Percentiles rank a stretch among this genome's conserved stretches.
phyloP scores from a whole-genome alignment of 371 early-diverging fungal genomes.

The Mucor sp. region DNA sequence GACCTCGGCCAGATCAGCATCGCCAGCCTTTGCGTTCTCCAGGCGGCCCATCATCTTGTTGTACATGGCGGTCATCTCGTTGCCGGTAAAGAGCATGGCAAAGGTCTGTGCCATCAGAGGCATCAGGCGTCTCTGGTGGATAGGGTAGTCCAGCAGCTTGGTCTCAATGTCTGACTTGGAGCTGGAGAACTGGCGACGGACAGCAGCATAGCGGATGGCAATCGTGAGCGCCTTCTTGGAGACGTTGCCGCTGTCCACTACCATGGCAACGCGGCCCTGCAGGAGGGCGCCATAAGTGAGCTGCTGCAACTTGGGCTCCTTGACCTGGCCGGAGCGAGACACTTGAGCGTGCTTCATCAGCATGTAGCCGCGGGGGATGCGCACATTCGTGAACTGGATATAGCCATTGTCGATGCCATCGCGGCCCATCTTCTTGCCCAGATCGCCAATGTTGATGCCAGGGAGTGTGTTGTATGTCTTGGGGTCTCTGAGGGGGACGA shows the following conservation, averaged over 20 bases:
- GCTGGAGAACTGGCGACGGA: slow-evolving; percentile 84
- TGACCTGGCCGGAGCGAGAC: slow-evolving; percentile 72
- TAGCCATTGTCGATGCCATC: slow-evolving; percentile 88
- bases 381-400: slow-evolving; percentile 82
- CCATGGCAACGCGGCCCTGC: slow-evolving; percentile 90
- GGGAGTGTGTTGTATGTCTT: slow-evolving; percentile 58
- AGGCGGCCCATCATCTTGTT: slow-evolving; percentile 75
- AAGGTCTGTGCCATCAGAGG: slow-evolving; percentile 89
- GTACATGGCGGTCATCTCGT: slow-evolving; percentile 80
- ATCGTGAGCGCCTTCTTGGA: slow-evolving; percentile 91
- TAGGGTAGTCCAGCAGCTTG: slow-evolving; percentile 89
- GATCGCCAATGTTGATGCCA: slow-evolving; percentile 72
- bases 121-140: slow-evolving; percentile 90
- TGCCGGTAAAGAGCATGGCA: slow-evolving; percentile 89
- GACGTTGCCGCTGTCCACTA: slow-evolving; percentile 84
- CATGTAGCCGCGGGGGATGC: slow-evolving; percentile 83
- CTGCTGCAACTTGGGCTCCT: slow-evolving; percentile 63
- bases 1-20: slow-evolving; percentile 65
- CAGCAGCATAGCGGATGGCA: slow-evolving; percentile 89
- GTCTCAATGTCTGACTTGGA: slow-evolving; percentile 63
- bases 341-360: slow-evolving; percentile 94
- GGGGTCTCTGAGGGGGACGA: slow-evolving; percentile 70
- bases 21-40: slow-evolving; percentile 66
- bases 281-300: slow-evolving; percentile 87
- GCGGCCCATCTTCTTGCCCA: slow-evolving; percentile 79